Base-by-base conservation (phyloP, 306 rosid species). In the Spatholobus suberectus region DNA sequence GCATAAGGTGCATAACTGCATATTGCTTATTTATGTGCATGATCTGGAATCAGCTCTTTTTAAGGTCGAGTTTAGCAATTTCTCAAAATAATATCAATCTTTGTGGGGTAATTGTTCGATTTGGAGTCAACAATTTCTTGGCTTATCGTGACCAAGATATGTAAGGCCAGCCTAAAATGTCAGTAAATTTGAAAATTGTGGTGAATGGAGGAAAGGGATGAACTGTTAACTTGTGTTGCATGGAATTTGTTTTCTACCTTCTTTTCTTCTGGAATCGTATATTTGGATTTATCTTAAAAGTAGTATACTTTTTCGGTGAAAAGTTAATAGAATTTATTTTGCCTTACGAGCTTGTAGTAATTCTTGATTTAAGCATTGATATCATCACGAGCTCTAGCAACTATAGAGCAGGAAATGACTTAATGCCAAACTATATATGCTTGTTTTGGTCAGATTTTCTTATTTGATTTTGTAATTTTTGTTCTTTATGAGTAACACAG, bases 1-100 rank as follows among this genome's bases (percentile, higher is more conserved):
- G 24, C 63, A n/a, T 58, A 44, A 26, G 68, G 13, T 62, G 69
- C 83, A 76, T 23, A 32, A 59, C 9, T 62, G 69, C 83, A 76
- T 23, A 32, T 68, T 76, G 52, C 75, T 62, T 83, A 41, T 41
- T 79, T 65, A 68, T 75, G 41, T 49, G 54, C 72, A 41, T 75
- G 73, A 58, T 41, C 52, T 26, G 58, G 49, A 73, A 55, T 55
- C 8, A 32, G 18, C 72, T 66, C 35, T 4, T 43, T 71, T 74
- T 20, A 34, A 35, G 73, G 46, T 73, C 26, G 52, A 29, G 3
- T 34, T 73, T 32, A 17, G 55, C 9, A 34, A 57, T 54, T 84
- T 73, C 34, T 65, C 54, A 21, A 41, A 61, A 20, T 17, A 4
- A 15, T 44, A 65, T 27, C 62, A 40, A 32, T 78, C 76, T 73